These are phyloP conservation scores for Biscogniauxia sp. DNA, from an alignment of 2,329 filamentous ascomycete genomes.

Conservation along the genomic window DNA sequence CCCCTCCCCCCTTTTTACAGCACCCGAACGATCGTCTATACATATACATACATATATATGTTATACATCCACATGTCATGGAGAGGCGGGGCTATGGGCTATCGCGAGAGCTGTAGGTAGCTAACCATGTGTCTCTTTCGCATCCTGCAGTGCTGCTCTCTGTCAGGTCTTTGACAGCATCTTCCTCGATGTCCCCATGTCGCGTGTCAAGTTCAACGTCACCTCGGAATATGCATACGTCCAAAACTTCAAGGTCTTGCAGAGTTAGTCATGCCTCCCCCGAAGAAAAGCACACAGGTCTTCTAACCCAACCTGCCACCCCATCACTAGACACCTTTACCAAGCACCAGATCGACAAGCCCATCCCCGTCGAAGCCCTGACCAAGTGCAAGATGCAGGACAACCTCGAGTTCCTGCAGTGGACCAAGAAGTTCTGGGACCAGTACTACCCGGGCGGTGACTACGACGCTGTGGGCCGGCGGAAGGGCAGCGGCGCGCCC, in stretches of 20 bases:
- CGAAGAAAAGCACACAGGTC: no score
- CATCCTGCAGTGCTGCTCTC: constrained; percentile 71
- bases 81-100: not conserved
- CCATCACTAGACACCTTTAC: constrained; percentile 67
- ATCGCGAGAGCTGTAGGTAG: constrained; percentile 10
- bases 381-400: constrained; percentile 99
- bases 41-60: not conserved
- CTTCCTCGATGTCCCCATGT: constrained; percentile 93
- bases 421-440: constrained; percentile 96
- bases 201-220: constrained; percentile 95
- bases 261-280: constrained; percentile 62
- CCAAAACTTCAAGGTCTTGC: constrained; percentile 96
- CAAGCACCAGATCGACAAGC: constrained; percentile 84
- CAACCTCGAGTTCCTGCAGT: constrained; percentile 98
- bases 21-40: no score
- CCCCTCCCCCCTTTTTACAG: constrained; percentile 20
- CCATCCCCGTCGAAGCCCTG: constrained; percentile 82
- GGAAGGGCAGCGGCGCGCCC: constrained; percentile 72
- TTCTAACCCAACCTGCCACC: not conserved
- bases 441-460: constrained; percentile 96
- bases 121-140: constrained; percentile 20
- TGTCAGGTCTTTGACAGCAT: constrained; percentile 99
- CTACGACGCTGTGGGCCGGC: constrained; percentile 83
- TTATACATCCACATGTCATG: not conserved
- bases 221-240: constrained; percentile 97